Evolutionary conservation across 1,284 basidiomycete genomes (phyloP), one percentile per base, ranked within the genome.

Genomic region (Rhodotorula sp.): DNA sequence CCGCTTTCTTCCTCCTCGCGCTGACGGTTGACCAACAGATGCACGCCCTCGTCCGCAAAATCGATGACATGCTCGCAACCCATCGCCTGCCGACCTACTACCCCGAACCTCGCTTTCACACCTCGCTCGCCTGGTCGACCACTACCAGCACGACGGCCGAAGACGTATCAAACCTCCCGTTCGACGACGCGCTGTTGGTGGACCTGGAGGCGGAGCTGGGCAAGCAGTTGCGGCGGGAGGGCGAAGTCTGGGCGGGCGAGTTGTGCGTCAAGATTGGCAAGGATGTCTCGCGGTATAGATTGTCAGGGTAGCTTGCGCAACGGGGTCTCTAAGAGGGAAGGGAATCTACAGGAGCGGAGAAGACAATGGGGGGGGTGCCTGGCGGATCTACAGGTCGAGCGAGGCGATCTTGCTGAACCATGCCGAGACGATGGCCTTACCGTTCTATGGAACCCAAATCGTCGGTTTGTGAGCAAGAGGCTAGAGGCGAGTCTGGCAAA

Each of bases 81-180:
- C 82, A 90, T 46, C 86, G 86, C 49, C 89, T 92, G 71, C 86
- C 86, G 75, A 84, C 85, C 64, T 92, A 89, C 79, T 92, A 93
- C 78, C 76, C 81, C 30, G 81, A 85, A 52, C 89, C 91, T 24
- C 85, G 86, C 44, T 92, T 91, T 76, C 91, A 93, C 77, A 85
- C 87, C 19, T 92, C 90, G 1, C 85, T 93, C 63, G 90, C 86
- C 15, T 92, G 91, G 90, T 64, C 70, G 3, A 36, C 55, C 47
- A 30, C 46, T 6, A 55, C 62, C 13, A 46, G 48, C 27, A 15
- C 62, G 32, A 10, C 32, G 0, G 29, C 36, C 17, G 20, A 30
- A 17, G 24, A 20, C 20, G 19, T 29, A 2, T 4, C 22, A 1
- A 5, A 0, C 5, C 55, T 59, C 0, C 67, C 67, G 0, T 70